A percentile compares a stretch with the other conserved stretches of the same genome.
phyloP scores from a whole-genome alignment of 1,139 yeast genomes.

The Geotrichum restrictum region DNA sequence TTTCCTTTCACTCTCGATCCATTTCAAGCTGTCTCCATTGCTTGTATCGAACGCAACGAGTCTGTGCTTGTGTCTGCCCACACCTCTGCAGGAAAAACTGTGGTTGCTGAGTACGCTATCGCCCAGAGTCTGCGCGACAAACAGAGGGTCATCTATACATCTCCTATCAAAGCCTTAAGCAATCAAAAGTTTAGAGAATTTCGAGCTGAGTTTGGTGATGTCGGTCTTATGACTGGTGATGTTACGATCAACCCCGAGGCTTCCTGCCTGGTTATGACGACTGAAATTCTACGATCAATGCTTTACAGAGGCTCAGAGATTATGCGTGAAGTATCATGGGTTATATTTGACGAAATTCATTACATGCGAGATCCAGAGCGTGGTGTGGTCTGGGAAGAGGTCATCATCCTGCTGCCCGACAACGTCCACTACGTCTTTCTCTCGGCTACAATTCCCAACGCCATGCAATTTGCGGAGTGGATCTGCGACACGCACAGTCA shows the following conservation, averaged over 20 bases:
- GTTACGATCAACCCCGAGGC: constrained; percentile 97
- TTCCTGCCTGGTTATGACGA: constrained; percentile 93
- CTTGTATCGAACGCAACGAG: constrained; percentile 89
- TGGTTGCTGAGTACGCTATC: constrained; percentile 89
- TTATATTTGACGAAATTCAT: constrained; percentile 95
- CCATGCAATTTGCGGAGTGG: constrained; percentile 99
- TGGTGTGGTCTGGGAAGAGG: constrained; percentile 99
- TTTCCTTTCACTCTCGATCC: constrained; percentile 94
- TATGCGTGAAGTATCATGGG: constrained; percentile 95
- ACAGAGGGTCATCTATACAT: constrained; percentile 89
- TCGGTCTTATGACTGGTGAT: constrained; percentile 96
- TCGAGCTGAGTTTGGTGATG: constrained; percentile 79
- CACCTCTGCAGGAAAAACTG: constrained; percentile 91
- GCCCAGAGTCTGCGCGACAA: constrained; percentile 87
- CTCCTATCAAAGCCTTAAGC: constrained; percentile 88
- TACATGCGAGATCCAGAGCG: constrained; percentile 94
- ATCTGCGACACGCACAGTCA: constrained; percentile 90
- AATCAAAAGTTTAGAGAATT: constrained; percentile 91
- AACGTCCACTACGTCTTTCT: constrained; percentile 83
- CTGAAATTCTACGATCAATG: constrained; percentile 94
- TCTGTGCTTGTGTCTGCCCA: constrained; percentile 98
- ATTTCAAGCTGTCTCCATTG: constrained; percentile 91
- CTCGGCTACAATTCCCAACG: constrained; percentile 97
- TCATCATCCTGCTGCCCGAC: constrained; percentile 91
- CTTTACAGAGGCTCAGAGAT: constrained; percentile 93